Percentiles rank a stretch among this genome's conserved stretches.
Evolutionary conservation across 2,329 filamentous ascomycete genomes (phyloP).

Genomic region (Xylaria sp.): DNA sequence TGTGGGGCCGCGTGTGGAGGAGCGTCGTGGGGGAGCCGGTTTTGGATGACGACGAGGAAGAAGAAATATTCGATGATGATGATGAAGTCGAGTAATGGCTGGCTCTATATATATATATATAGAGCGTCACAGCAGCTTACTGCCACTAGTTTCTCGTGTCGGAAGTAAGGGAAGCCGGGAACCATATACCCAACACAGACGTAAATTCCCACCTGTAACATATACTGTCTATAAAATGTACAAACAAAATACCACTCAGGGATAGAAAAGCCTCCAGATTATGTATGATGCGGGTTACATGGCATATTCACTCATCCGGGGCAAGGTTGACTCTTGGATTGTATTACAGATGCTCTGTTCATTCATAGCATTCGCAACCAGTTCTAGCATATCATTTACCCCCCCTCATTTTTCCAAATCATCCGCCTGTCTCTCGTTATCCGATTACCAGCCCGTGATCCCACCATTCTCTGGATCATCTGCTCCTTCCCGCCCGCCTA

Average conservation of each 20-base stretch:
- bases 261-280: background rate
- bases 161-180: constrained; percentile 1
- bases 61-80: constrained; percentile 60
- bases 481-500: constrained; percentile 11
- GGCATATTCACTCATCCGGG: constrained; percentile 1
- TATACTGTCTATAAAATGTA: constrained; percentile 36
- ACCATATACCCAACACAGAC: background rate
- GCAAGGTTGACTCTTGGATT: background rate
- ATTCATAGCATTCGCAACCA: constrained; percentile 22
- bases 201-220: constrained; percentile 29
- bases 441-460: constrained; percentile 30
- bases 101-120: constrained; percentile 16
- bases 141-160: background rate
- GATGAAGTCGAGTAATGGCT: constrained; percentile 59
- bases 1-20: constrained; percentile 86
- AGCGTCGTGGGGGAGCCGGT: constrained; percentile 69
- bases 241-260: constrained; percentile 15
- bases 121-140: background rate
- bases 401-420: background rate
- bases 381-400: constrained; percentile 12
- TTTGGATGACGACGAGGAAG: constrained; percentile 68
- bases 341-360: constrained; percentile 21
- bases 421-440: constrained; percentile 16
- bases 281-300: background rate
- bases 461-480: constrained; percentile 31